Evolutionary conservation across 441 rosid species (phyloP).

Genomic region (Populus trichocarpa): DNA sequence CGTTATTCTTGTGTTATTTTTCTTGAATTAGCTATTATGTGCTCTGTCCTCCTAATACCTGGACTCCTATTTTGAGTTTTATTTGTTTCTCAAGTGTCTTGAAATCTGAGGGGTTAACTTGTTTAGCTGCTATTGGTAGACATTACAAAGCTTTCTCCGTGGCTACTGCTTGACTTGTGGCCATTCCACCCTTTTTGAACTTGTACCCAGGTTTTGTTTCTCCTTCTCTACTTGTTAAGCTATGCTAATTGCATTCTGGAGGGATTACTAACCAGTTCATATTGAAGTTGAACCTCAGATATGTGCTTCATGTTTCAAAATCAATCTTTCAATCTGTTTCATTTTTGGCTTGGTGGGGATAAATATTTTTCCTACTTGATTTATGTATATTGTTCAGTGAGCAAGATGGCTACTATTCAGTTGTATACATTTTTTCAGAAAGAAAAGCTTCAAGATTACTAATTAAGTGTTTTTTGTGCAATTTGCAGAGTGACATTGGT

Average conservation of each 20-base stretch:
- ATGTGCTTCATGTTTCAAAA: background rate
- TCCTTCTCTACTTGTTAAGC: background rate
- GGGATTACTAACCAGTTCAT: background rate
- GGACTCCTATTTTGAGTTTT: conserved; percentile 2
- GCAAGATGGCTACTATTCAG: conserved; percentile 5
- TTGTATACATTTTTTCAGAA: conserved; percentile 2
- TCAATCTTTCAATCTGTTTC: background rate
- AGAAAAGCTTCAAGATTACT: conserved; percentile 6
- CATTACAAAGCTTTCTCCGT: background rate
- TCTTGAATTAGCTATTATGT: background rate
- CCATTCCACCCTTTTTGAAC: background rate
- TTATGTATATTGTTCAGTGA: background rate
- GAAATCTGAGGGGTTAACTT: background rate
- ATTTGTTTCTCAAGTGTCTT: conserved; percentile 6
- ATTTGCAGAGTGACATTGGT: conserved; percentile 51
- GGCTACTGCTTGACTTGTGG: background rate
- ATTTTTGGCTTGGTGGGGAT: background rate
- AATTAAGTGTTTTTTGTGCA: conserved; percentile 15
- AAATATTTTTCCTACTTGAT: background rate
- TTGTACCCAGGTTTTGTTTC: background rate
- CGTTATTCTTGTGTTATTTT: background rate
- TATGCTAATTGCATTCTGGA: background rate
- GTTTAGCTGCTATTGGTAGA: background rate
- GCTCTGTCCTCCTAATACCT: background rate
- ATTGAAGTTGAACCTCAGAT: background rate